These are phyloP conservation scores for Saccharomycopsis fermentans DNA, from an alignment of 805 yeast species.

Conservation along the genomic window DNA sequence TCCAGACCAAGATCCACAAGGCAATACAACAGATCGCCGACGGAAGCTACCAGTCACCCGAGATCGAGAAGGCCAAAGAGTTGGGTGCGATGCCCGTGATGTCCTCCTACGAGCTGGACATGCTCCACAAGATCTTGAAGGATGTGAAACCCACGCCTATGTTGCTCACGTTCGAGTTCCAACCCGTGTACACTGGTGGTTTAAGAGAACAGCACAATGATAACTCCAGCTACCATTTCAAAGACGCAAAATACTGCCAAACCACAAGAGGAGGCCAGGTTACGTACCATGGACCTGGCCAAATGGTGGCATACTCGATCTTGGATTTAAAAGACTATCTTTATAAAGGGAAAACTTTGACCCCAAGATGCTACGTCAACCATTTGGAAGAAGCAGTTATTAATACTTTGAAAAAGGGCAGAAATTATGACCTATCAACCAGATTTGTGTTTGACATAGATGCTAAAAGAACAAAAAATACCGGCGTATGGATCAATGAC, in stretches of 20 bases:
- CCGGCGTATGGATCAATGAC: slow-evolving; percentile 77
- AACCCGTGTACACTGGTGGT: slow-evolving; percentile 87
- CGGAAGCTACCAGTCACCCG: slow-evolving; percentile 1
- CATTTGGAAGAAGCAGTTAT: slow-evolving; percentile 51
- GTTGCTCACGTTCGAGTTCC: slow-evolving; percentile 73
- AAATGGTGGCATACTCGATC: slow-evolving; percentile 75
- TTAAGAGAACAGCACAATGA: slow-evolving; percentile 58
- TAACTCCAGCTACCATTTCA: slow-evolving; percentile 24
- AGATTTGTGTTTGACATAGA: slow-evolving; percentile 19
- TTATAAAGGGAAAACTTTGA: slow-evolving; percentile 26
- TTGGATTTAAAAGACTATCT: slow-evolving; percentile 54
- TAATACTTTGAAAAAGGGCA: slow-evolving; percentile 29
- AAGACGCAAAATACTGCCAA: slow-evolving; percentile 59
- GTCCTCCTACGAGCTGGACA: slow-evolving; percentile 37
- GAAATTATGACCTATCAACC: neutral
- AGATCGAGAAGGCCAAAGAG: neutral
- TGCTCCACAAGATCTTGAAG: slow-evolving; percentile 33
- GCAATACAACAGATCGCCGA: slow-evolving; percentile 30
- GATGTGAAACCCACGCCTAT: slow-evolving; percentile 51
- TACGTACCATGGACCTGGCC: slow-evolving; percentile 96
- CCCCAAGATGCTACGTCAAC: slow-evolving; percentile 57
- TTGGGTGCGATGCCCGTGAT: slow-evolving; percentile 25
- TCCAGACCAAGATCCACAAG: slow-evolving; percentile 38
- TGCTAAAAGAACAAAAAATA: slow-evolving; percentile 47
- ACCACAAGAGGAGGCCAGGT: slow-evolving; percentile 90